Evolutionary conservation across 83 land plant genomes (phyloP).

Genomic region (Diphasiastrum complanatum): DNA sequence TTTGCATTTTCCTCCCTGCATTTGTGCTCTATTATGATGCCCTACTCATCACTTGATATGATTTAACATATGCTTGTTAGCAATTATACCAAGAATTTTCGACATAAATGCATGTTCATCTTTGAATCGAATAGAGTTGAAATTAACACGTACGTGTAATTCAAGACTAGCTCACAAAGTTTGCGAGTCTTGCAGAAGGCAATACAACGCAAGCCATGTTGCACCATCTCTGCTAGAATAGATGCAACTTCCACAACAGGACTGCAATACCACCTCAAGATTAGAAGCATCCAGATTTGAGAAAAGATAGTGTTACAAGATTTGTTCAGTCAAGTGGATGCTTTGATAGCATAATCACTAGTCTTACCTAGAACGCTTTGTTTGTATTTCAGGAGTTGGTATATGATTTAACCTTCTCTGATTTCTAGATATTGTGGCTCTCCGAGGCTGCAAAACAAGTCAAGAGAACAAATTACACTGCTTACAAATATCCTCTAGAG

Average conservation of each 20-base stretch:
- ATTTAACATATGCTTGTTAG: too few relatives aligned
- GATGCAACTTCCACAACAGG: conserved; percentile 66
- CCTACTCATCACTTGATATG: too few relatives aligned
- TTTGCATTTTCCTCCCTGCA: too few relatives aligned
- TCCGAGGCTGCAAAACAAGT: too few relatives aligned
- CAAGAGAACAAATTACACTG: too few relatives aligned
- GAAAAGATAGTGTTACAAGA: background rate
- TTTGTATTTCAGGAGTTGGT: conserved; percentile 8
- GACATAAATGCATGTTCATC: too few relatives aligned
- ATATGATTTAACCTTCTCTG: conserved; percentile 14
- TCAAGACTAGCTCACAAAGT: conserved; percentile 83
- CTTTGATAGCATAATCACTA: background rate
- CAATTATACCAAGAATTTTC: too few relatives aligned
- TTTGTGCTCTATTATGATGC: too few relatives aligned
- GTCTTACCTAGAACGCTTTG: conserved; percentile 28
- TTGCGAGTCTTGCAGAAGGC: conserved; percentile 93
- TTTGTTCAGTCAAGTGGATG: background rate
- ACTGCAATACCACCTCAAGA: conserved; percentile 35
- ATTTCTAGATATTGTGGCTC: background rate
- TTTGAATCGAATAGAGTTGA: too few relatives aligned
- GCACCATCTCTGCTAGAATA: conserved; percentile 91
- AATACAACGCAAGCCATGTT: conserved; percentile 93
- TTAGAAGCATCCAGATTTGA: too few relatives aligned
- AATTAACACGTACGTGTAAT: conserved; percentile 77
- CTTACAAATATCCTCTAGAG: too few relatives aligned